A percentile compares a stretch with the other conserved stretches of the same genome.
Conservation (phyloP, 2,329 filamentous ascomycete species). For the Trichoderma asperellum region DNA sequence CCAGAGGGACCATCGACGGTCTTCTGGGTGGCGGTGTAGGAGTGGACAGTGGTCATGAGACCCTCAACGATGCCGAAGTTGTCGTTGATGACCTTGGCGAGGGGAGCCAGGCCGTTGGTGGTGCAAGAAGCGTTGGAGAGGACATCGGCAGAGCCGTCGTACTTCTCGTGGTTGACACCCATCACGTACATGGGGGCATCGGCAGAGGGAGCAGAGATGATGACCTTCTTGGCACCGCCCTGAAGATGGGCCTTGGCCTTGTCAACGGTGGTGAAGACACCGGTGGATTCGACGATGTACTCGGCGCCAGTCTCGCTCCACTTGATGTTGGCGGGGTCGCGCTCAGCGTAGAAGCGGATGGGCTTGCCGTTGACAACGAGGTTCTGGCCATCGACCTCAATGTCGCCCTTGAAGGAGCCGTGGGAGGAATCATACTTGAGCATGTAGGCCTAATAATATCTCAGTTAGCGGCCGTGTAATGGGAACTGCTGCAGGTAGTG, state of each 20-base stretch:
- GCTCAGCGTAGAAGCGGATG: conserved; percentile 92
- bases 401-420: conserved; percentile 92
- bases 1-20: conserved; percentile 95
- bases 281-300: conserved; percentile 97
- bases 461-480: conserved; percentile 2
- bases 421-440: conserved; percentile 99
- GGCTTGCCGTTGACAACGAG: conserved; percentile 93
- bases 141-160: conserved; percentile 88
- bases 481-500: neutral
- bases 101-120: conserved; percentile 99
- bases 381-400: conserved; percentile 71
- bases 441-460: conserved; percentile 83
- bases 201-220: conserved; percentile 88
- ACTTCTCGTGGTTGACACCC: conserved; percentile 95
- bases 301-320: conserved; percentile 85
- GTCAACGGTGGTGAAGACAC: conserved; percentile 98
- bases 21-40: conserved; percentile 99
- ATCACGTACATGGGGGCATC: conserved; percentile 99
- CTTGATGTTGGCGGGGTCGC: conserved; percentile 86
- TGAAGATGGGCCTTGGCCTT: conserved; percentile 94
- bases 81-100: conserved; percentile 99
- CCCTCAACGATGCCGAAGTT: conserved; percentile 97
- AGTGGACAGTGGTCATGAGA: conserved; percentile 99
- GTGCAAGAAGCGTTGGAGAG: conserved; percentile 99
- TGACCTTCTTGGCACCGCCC: conserved; percentile 97